Evolutionary conservation across 208 protist species (phyloP), one percentile per base, ranked within the genome.

Genomic region (Crithidia sp.): DNA sequence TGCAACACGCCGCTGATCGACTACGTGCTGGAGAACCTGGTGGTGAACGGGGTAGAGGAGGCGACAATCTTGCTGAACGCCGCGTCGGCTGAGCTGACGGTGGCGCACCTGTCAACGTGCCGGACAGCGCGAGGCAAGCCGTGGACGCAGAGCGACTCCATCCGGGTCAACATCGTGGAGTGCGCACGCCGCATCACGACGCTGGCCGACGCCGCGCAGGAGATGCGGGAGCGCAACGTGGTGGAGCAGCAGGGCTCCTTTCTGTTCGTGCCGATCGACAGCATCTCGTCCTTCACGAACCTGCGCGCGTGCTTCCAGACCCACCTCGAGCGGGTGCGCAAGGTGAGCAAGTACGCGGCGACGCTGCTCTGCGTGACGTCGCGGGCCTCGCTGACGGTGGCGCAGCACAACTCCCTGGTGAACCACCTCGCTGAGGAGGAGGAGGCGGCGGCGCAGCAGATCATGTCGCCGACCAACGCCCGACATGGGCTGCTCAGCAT

Each of bases 1-100:
- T 94, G 90, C 81, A 94, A 96, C 74, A 95, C 90, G 19, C 88
- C 90, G 0, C 52, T 96, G 37, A 94, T 96, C 71, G 88, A 96
- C 72, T 96, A 96, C 76, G 76, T 89, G n/a, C 80, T 96, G 28
- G 90, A 96, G 73, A 94, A 91, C 64, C 71, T 96, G 13, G 79
- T 91, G 4, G 67, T 83, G 68, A 95, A 95, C 65, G 85, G 85
- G 4, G 92, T 93, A 3, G 71, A 90, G 68, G 80, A 94, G 71
- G 84, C 86, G 12, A 87, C 71, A 59, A 80, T 96, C 55, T 70
- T 96, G 43, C 76, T 95, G 19, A 91, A 90, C 66, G 58, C 63
- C 8, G 54, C 59, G n/a, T 90, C 87, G 12, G 80, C 77, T 7
- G 74, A 64, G n/a, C n/a, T 55, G 58, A 85, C 93, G 41, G 55